Conservation (phyloP, 805 yeast species). For the Helenozyma rhizophorensis region DNA sequence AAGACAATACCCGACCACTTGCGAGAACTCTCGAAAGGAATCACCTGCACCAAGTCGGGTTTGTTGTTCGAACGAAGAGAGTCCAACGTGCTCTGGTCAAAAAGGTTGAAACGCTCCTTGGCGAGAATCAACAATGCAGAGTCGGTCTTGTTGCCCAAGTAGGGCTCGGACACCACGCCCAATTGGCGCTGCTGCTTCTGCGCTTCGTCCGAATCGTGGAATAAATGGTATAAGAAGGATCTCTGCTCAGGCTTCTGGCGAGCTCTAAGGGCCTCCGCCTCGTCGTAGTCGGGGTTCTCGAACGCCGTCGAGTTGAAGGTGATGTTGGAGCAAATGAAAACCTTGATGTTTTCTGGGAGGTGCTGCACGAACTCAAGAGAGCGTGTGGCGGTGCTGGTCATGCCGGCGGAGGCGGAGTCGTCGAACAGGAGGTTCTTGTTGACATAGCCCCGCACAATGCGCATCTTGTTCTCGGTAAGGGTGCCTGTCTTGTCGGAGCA, state of each 20-base stretch:
- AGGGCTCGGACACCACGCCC: slow-evolving; percentile 47
- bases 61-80: slow-evolving; percentile 22
- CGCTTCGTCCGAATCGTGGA: slow-evolving; percentile 11
- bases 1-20: slow-evolving; percentile 89
- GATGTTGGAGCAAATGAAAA: slow-evolving; percentile 49
- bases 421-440: slow-evolving; percentile 40
- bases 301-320: slow-evolving; percentile 86
- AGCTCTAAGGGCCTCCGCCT: slow-evolving; percentile 22
- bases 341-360: slow-evolving; percentile 20
- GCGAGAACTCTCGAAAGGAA: slow-evolving; percentile 89
- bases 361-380: slow-evolving; percentile 20
- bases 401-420: slow-evolving; percentile 17
- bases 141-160: slow-evolving; percentile 92
- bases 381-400: slow-evolving; percentile 22
- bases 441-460: slow-evolving; percentile 68
- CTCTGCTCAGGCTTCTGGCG: slow-evolving; percentile 26
- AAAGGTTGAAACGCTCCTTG: slow-evolving; percentile 47
- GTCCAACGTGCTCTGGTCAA: slow-evolving; percentile 42
- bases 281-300: slow-evolving; percentile 53
- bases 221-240: slow-evolving; percentile 25
- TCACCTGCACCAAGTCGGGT: slow-evolving; percentile 52
- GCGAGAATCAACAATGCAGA: slow-evolving; percentile 78
- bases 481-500: slow-evolving; percentile 99
- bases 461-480: slow-evolving; percentile 89
- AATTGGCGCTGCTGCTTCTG: slow-evolving; percentile 12